Evolutionary conservation across 306 rosid species (phyloP).

Genomic region (Leucaena leucocephala): DNA sequence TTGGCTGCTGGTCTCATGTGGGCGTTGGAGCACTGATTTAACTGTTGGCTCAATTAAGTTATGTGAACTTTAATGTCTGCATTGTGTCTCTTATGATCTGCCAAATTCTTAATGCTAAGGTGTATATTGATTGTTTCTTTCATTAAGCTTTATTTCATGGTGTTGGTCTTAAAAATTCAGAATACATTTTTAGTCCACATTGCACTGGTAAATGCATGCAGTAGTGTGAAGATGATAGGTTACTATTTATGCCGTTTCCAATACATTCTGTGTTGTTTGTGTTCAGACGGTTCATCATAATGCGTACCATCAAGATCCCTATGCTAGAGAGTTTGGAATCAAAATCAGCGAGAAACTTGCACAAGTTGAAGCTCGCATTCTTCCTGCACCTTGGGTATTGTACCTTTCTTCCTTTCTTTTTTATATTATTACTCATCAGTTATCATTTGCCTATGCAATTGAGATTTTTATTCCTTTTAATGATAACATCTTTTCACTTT

Average conservation of each 20-base stretch:
- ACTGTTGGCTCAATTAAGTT: not conserved
- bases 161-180: not conserved
- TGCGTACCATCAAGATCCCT: conserved; percentile 83
- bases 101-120: not conserved
- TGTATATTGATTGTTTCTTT: not conserved
- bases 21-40: not conserved
- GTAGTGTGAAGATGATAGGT: not conserved
- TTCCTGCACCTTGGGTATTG: conserved; percentile 91
- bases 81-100: not conserved
- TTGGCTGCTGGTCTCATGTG: not conserved
- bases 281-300: conserved; percentile 86
- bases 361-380: conserved; percentile 96
- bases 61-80: not conserved
- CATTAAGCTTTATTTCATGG: not conserved
- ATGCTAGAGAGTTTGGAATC: conserved; percentile 90
- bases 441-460: not conserved
- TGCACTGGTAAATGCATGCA: not conserved
- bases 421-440: not conserved
- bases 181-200: not conserved
- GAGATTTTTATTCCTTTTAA: not conserved
- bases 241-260: not conserved
- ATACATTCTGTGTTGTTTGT: not conserved
- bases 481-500: not conserved
- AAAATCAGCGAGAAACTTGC: conserved; percentile 89
- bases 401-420: not conserved